Percentiles rank a stretch among this genome's conserved stretches.
phyloP scores from a whole-genome alignment of 2,329 filamentous ascomycete genomes.

The Aspergillus ibericus region DNA sequence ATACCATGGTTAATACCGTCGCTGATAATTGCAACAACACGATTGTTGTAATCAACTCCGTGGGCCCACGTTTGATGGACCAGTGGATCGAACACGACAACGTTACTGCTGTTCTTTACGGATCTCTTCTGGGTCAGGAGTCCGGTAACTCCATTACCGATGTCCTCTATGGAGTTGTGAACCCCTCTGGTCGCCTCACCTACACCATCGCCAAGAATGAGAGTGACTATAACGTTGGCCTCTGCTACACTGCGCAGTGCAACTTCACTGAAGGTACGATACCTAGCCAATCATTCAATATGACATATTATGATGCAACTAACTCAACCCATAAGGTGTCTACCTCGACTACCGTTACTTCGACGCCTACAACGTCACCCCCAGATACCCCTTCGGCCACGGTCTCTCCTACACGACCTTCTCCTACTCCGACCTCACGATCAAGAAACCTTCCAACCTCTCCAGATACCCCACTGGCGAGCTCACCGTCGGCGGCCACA shows the following conservation, averaged over 20 bases:
- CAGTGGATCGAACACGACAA: slow-evolving; percentile 62
- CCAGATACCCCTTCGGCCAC: slow-evolving; percentile 40
- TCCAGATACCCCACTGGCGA: slow-evolving; percentile 6
- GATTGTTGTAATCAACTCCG: slow-evolving; percentile 64
- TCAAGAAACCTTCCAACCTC: not conserved
- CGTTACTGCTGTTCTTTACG: slow-evolving; percentile 63
- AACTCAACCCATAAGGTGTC: slow-evolving; percentile 31
- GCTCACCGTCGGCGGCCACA: slow-evolving; percentile 50
- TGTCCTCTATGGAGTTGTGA: slow-evolving; percentile 55
- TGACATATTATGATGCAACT: too few relatives aligned
- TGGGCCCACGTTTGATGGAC: slow-evolving; percentile 57
- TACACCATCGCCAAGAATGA: slow-evolving; percentile 60
- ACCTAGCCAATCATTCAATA: not conserved
- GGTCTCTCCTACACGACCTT: slow-evolving; percentile 33
- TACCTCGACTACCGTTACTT: slow-evolving; percentile 58
- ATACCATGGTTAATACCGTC: slow-evolving; percentile 56
- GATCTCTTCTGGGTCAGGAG: slow-evolving; percentile 63
- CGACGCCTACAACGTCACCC: slow-evolving; percentile 40
- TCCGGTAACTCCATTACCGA: slow-evolving; percentile 57
- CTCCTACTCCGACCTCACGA: slow-evolving; percentile 14
- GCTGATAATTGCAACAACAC: slow-evolving; percentile 62
- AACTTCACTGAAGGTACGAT: slow-evolving; percentile 8
- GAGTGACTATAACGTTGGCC: slow-evolving; percentile 51
- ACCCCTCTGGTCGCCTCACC: slow-evolving; percentile 32
- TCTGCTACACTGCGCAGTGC: slow-evolving; percentile 6